Evolutionary conservation across 495 filamentous ascomycete species (phyloP).

Genomic region (Chaetomidium leptoderma): DNA sequence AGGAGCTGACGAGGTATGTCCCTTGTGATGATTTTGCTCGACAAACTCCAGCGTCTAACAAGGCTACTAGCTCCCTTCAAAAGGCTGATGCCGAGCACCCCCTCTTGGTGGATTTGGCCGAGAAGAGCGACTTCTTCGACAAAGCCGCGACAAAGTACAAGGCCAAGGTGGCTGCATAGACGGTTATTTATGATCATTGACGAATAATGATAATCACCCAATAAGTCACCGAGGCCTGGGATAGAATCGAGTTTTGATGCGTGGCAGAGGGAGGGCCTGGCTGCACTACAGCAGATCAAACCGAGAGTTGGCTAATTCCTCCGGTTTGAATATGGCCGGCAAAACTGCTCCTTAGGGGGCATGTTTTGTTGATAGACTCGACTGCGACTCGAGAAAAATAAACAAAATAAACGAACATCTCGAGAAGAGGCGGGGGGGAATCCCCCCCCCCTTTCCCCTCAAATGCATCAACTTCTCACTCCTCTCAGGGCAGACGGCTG

Average conservation of each 20-base stretch:
- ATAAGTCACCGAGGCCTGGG: conserved; percentile 10
- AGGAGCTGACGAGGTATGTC: conserved; percentile 57
- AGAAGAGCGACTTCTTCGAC: conserved; percentile 77
- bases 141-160: conserved; percentile 73
- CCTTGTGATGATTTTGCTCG: background rate
- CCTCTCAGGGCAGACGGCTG: no score
- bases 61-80: conserved; percentile 50
- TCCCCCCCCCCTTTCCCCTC: no score
- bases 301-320: background rate
- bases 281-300: background rate
- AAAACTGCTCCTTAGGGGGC: background rate
- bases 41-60: background rate
- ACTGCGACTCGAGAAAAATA: background rate
- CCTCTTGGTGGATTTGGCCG: conserved; percentile 62
- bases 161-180: conserved; percentile 61
- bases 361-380: background rate
- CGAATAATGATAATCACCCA: conserved; percentile 22
- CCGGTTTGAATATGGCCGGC: background rate
- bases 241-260: background rate
- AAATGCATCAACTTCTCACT: no score
- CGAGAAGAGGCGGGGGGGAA: background rate
- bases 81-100: conserved; percentile 57
- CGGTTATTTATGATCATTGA: conserved; percentile 13
- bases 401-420: background rate
- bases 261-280: background rate